Base-by-base conservation (phyloP, 306 rosid species). In the Luffa acutangula region DNA sequence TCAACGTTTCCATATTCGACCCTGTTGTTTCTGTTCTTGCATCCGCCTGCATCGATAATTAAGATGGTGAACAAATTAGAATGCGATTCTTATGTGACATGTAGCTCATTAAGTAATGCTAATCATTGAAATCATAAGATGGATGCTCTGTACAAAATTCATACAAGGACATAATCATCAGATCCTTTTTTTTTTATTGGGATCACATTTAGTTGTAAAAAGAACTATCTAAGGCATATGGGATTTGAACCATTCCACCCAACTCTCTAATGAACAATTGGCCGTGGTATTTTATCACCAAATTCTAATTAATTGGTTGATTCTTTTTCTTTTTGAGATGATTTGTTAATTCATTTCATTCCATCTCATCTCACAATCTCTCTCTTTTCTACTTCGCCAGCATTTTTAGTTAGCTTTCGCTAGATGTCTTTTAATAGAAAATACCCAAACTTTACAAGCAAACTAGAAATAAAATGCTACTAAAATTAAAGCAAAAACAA, bases 1-100 rank as follows among this genome's bases (percentile, higher is more conserved):
- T 91, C 83, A 89, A 43, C 86, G 90, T 82, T 59, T 85, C 98
- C 98, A 91, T 56, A 93, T 36, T 49, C 88, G 88, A 81, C 94
- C 91, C 4, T 87, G 94, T 75, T 86, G 89, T 85, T 85, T 91
- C 83, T 90, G 89, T 80, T 87, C 91, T 85, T 91, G 93, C 81
- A 85, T 77, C 82, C 73, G 85, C 93, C 98, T 93, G 90, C 88
- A 79, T 76, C 49, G 75, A 34, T 18, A 12, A 20, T 54, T 78
- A 17, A 17, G 46, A 66, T 5, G 57, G 1, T 11, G 31, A 58
- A 42, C 39, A 59, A 31, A 14, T 31, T 58, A 77, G 79, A 76
- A 3, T 3, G 18, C 37, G 48, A 53, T 56, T 36, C 42, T 54
- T 25, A 18, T 25, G 48, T n/a, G 52, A 25, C 18, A 5, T 46